A percentile compares a stretch with the other conserved stretches of the same genome.
Evolutionary conservation across 1,284 basidiomycete species (phyloP).

Genomic region (Ustilago sp.): DNA sequence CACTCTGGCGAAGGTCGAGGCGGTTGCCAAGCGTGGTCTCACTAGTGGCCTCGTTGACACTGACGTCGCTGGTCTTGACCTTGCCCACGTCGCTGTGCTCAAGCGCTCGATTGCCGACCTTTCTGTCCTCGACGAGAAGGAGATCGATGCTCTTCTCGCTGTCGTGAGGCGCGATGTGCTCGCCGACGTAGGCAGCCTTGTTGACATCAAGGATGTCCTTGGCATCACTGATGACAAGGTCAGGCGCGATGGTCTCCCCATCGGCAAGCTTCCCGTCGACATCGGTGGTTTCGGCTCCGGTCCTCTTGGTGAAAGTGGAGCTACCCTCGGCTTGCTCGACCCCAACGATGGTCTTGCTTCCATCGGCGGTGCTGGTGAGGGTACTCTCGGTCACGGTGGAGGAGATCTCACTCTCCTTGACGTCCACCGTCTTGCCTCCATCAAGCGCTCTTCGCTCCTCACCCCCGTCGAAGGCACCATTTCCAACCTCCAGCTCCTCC

Average conservation of each 20-base stretch:
- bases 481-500: conserved; percentile 6
- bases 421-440: conserved; percentile 6
- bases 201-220: conserved; percentile 1
- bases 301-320: neutral
- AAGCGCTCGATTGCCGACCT: conserved; percentile 28
- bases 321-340: neutral
- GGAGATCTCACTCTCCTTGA: conserved; percentile 11
- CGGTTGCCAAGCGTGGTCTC: conserved; percentile 4
- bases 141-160: conserved; percentile 7
- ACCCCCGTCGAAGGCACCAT: conserved; percentile 6
- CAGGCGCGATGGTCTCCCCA: conserved; percentile 1
- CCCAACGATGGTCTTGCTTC: neutral
- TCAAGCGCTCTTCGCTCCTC: conserved; percentile 19
- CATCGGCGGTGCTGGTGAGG: neutral
- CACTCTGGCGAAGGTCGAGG: conserved; percentile 12
- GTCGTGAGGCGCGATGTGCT: conserved; percentile 1
- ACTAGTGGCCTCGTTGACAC: neutral
- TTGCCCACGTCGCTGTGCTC: conserved; percentile 11
- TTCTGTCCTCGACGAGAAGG: conserved; percentile 7
- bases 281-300: neutral
- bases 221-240: neutral
- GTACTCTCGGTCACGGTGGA: neutral
- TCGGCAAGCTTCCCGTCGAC: neutral
- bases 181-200: conserved; percentile 1
- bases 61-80: conserved; percentile 3